These are phyloP conservation scores for Talaromyces sp. DNA, from an alignment of 2,329 filamentous ascomycete species.

Conservation along the genomic window DNA sequence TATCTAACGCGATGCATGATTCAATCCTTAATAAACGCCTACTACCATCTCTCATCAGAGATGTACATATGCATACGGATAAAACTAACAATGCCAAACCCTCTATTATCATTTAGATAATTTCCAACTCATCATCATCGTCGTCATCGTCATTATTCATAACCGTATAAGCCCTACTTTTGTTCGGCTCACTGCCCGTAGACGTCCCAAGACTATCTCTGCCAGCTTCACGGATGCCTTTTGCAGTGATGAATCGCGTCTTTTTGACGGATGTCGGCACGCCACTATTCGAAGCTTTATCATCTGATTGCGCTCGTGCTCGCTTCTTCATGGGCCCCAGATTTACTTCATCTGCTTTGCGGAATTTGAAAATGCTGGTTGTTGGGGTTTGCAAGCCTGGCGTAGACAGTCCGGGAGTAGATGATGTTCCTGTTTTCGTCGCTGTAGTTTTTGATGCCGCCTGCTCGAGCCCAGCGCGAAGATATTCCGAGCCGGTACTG, in stretches of 20 bases:
- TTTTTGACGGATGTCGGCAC: slow-evolving; percentile 53
- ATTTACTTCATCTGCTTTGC: slow-evolving; percentile 40
- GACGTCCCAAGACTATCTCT: slow-evolving; percentile 65
- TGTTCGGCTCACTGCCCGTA: slow-evolving; percentile 41
- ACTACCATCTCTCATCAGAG: neutral
- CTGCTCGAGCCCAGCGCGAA: slow-evolving; percentile 37
- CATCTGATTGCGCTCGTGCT: slow-evolving; percentile 31
- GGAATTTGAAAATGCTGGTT: slow-evolving; percentile 18
- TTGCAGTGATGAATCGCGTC: slow-evolving; percentile 75
- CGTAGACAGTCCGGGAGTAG: slow-evolving; percentile 24
- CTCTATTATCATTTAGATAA: slow-evolving; percentile 34
- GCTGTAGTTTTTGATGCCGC: slow-evolving; percentile 18
- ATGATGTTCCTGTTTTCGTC: neutral
- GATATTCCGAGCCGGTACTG: slow-evolving; percentile 45
- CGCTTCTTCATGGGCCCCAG: slow-evolving; percentile 42
- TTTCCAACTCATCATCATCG: slow-evolving; percentile 54
- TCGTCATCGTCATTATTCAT: slow-evolving; percentile 47
- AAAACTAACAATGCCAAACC: neutral
- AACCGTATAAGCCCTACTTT: slow-evolving; percentile 8
- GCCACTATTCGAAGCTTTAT: slow-evolving; percentile 29
- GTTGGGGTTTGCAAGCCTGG: slow-evolving; percentile 22
- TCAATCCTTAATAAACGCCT: neutral
- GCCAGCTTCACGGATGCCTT: slow-evolving; percentile 74
- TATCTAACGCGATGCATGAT: neutral
- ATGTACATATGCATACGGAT: slow-evolving; percentile 10